Base-by-base conservation (phyloP, 148 eudicot species). In the Chenopodium suecicum region DNA sequence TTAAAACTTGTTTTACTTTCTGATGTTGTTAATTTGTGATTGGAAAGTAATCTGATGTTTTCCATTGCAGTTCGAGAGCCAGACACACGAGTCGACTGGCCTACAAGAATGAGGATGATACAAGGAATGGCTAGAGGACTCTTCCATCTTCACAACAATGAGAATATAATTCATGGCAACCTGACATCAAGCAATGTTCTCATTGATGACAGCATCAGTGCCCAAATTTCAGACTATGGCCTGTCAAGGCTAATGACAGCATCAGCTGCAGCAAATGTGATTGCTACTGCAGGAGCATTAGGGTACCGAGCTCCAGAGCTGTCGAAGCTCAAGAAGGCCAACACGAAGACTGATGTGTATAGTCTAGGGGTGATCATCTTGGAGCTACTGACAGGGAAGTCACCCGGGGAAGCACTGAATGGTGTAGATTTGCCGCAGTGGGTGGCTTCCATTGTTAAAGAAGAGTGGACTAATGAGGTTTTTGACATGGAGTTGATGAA, bases 221-320 rank as follows among this genome's bases (percentile, higher is more conserved):
- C 93, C 9, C 89, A 89, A 69, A 88, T 94, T 20, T 76, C 97
- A n/a, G 98, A 94, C 73, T 94, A 86, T 27, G 98, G 94, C 47
- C 90, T 94, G 5, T 92, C 97, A 3, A 80, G 91, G 25, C 91
- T 94, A 14, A 94, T 92, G 97, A 92, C 93, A 62, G 85, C 92
- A 6, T 89, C 90, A 7, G 98, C 97, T 4, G 91, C 91, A 62
- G 85, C 90, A 4, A 92, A 86, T 56, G 97, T 91, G 70, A 92
- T 94, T 12, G 94, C 97, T 4, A 90, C 97, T 46, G 93, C 98
- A 1, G 98, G 90, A 0, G 98, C 98, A 9, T 46, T 92, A 29
- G 98, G 98, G 8, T 94, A 94, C 83, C 87, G 98, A 0, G 98
- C 98, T 16, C 98, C 98, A 2, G 98, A 94, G 84, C 91, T 94